A percentile compares a stretch with the other conserved stretches of the same genome.
Conservation (phyloP, 306 rosid species). For the Acacia melanoxylon region DNA sequence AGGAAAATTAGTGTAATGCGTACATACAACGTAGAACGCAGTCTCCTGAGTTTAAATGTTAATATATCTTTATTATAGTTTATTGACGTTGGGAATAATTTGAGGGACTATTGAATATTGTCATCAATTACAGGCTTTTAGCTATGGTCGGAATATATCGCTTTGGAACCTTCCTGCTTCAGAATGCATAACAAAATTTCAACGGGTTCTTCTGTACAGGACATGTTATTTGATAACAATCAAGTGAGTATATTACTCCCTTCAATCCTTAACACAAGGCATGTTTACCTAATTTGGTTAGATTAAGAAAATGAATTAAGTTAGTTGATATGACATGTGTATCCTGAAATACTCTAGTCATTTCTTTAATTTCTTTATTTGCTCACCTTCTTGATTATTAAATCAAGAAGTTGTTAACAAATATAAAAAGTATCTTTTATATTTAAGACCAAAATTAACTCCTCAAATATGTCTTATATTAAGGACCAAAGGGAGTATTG, state of each 20-base stretch:
- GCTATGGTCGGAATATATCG: constrained; percentile 75
- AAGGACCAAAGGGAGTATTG: background rate
- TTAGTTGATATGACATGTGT: no score
- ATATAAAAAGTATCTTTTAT: no score
- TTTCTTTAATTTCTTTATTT: no score
- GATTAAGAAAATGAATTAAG: no score
- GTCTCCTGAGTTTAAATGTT: background rate
- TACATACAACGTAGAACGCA: background rate
- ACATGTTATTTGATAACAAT: constrained; percentile 71
- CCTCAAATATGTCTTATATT: no score
- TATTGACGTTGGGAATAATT: constrained; percentile 13
- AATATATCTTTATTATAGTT: constrained; percentile 21
- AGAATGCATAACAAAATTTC: constrained; percentile 68
- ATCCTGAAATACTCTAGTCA: no score
- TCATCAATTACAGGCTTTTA: constrained; percentile 65
- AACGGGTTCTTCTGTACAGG: constrained; percentile 69
- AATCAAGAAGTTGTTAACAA: no score
- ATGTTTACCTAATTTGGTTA: no score
- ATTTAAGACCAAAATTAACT: no score
- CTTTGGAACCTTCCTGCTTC: constrained; percentile 94
- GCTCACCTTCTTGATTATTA: no score
- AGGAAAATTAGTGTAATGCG: constrained; percentile 10
- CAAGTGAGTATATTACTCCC: constrained; percentile 54
- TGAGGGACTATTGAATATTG: constrained; percentile 11
- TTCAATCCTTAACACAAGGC: no score